Evolutionary conservation across 2,329 filamentous ascomycete genomes (phyloP).

Genomic region (Xylaria sp.): DNA sequence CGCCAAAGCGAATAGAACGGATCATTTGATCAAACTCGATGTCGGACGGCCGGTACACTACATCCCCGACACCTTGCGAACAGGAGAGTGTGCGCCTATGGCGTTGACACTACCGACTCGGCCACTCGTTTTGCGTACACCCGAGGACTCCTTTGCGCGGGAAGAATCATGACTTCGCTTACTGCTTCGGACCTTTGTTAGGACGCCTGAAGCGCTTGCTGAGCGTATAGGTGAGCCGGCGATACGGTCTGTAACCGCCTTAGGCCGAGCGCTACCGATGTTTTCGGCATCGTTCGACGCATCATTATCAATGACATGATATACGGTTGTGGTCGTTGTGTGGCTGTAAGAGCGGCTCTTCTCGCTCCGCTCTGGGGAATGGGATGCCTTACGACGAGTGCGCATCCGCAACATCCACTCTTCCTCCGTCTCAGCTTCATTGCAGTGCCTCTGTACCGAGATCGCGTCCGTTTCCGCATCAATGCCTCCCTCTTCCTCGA

Average conservation of each 20-base stretch:
- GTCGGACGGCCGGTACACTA: constrained; percentile 37
- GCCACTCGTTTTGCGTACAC: constrained; percentile 69
- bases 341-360: constrained; percentile 76
- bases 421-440: constrained; percentile 76
- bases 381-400: constrained; percentile 68
- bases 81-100: constrained; percentile 51
- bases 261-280: constrained; percentile 64
- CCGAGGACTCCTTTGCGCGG: constrained; percentile 57
- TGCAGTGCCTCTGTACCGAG: constrained; percentile 65
- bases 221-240: constrained; percentile 52
- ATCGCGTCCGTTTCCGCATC: constrained; percentile 66
- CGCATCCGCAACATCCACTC: constrained; percentile 80
- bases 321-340: constrained; percentile 73
- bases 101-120: constrained; percentile 64
- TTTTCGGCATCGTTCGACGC: constrained; percentile 75
- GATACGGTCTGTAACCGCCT: constrained; percentile 59
- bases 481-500: constrained; percentile 58
- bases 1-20: constrained; percentile 29
- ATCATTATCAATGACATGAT: constrained; percentile 68
- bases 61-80: constrained; percentile 60
- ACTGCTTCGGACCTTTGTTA: constrained; percentile 70
- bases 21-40: constrained; percentile 27
- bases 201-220: constrained; percentile 58
- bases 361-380: constrained; percentile 64
- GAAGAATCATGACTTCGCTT: constrained; percentile 59